Conservation (phyloP, 1,139 yeast genomes). For the Sugiyamaella xylanicola region DNA sequence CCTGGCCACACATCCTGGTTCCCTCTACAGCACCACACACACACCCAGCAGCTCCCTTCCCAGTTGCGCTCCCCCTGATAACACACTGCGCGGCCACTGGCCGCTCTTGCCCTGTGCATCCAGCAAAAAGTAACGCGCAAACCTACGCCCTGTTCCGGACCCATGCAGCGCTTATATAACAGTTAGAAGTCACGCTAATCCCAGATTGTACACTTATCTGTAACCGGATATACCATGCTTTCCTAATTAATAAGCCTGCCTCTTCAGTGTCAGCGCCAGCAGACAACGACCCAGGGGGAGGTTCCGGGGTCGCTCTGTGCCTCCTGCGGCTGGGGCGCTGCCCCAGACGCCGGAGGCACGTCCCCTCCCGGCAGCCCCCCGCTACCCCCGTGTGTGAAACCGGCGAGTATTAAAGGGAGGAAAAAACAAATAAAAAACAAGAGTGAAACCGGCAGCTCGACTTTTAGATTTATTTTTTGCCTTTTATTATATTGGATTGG, state of each 20-base stretch:
- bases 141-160: neutral
- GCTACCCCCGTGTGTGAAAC: no score
- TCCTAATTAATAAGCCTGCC: neutral
- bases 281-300: no score
- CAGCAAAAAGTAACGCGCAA: neutral
- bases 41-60: neutral
- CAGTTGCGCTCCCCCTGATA: neutral
- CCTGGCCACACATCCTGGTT: no score
- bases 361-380: no score
- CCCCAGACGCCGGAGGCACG: neutral
- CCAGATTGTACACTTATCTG: neutral
- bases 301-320: no score
- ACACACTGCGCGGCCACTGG: neutral
- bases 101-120: neutral
- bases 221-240: neutral
- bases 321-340: neutral
- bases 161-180: neutral
- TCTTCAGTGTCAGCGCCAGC: no score
- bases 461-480: neutral
- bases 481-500: neutral
- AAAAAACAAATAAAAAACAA: neutral
- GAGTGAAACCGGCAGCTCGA: neutral
- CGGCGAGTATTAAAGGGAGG: no score
- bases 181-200: constrained; percentile 3
- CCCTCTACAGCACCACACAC: no score